phyloP scores from a whole-genome alignment of 331 rosid species.

The Cydonia oblonga region DNA sequence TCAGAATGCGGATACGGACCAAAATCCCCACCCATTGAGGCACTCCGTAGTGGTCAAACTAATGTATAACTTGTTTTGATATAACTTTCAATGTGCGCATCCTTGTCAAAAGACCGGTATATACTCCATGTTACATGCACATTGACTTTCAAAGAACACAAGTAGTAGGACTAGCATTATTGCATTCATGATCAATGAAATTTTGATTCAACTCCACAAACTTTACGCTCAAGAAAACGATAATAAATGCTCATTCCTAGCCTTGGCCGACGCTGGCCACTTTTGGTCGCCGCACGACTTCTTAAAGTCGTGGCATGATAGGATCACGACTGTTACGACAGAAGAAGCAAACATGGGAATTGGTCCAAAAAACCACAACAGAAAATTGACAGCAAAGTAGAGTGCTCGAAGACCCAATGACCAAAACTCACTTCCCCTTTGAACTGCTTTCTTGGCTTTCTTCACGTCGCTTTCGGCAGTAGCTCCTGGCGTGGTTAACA shows the following conservation, averaged over 20 bases:
- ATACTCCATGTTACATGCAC: not conserved
- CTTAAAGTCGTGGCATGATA: slow-evolving; percentile 41
- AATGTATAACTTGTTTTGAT: no score
- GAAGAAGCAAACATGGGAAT: slow-evolving; percentile 60
- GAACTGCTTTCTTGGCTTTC: slow-evolving; percentile 36
- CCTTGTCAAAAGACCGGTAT: not conserved
- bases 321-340: slow-evolving; percentile 25
- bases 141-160: not conserved
- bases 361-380: slow-evolving; percentile 77
- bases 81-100: no score
- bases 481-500: slow-evolving; percentile 45
- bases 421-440: slow-evolving; percentile 65
- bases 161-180: not conserved
- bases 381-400: slow-evolving; percentile 8
- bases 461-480: not conserved
- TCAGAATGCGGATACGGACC: no score
- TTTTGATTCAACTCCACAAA: not conserved
- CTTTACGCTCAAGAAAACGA: not conserved
- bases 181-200: not conserved
- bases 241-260: not conserved
- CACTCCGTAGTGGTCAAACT: no score
- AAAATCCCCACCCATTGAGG: fast-evolving
- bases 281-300: not conserved
- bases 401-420: slow-evolving; percentile 60
- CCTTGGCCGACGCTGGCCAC: not conserved